These are phyloP conservation scores for Sporodiniella umbellata DNA, from an alignment of 371 early-diverging fungal species.

Conservation along the genomic window DNA sequence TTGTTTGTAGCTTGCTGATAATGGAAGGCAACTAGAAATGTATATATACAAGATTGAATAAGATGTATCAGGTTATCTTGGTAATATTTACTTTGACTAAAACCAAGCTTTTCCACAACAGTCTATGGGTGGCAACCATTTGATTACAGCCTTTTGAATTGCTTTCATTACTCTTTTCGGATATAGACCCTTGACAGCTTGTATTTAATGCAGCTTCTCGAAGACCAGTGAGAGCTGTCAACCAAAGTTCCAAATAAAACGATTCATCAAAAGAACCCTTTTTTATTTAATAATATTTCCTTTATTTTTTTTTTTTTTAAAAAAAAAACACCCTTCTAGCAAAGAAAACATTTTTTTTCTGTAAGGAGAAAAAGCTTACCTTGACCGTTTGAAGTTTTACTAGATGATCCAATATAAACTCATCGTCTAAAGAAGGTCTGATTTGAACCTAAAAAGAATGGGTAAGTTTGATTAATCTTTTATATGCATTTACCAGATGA, in stretches of 20 bases:
- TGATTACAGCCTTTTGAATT: slow-evolving; percentile 16
- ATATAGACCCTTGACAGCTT: slow-evolving; percentile 20
- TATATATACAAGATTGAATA: background rate
- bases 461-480: too few relatives aligned
- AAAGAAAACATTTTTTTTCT: too few relatives aligned
- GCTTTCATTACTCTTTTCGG: background rate
- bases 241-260: slow-evolving; percentile 46
- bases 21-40: slow-evolving; percentile 12
- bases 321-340: background rate
- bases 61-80: too few relatives aligned
- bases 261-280: slow-evolving; percentile 51
- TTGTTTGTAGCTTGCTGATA: slow-evolving; percentile 14
- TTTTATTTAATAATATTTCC: background rate
- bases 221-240: slow-evolving; percentile 42
- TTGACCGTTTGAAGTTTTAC: slow-evolving; percentile 44
- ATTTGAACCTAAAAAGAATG: slow-evolving; percentile 43
- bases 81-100: slow-evolving; percentile 41
- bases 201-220: slow-evolving; percentile 39
- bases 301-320: background rate
- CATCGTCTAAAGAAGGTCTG: slow-evolving; percentile 37
- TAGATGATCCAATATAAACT: slow-evolving; percentile 36
- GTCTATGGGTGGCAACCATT: slow-evolving; percentile 24
- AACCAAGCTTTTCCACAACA: slow-evolving; percentile 42
- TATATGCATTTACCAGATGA: slow-evolving; percentile 46
- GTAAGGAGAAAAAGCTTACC: too few relatives aligned